phyloP scores from a whole-genome alignment of 75 land plant genomes.

The Pinus taeda region DNA sequence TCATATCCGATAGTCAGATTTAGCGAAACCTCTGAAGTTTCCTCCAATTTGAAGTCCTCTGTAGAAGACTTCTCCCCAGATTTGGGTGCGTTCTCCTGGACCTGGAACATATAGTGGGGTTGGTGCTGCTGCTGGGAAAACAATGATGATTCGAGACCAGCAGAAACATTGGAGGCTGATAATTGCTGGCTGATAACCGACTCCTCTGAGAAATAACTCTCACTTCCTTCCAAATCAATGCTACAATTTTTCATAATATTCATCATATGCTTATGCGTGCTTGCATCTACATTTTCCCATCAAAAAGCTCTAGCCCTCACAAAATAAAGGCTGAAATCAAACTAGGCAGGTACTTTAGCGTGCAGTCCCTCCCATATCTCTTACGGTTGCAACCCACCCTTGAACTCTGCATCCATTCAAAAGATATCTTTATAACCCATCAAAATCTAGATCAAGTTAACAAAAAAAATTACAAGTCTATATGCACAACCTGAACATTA shows the following conservation, averaged over 20 bases:
- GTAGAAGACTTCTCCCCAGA: neutral
- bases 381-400: conserved; percentile 12
- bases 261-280: conserved; percentile 2
- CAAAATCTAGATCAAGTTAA: neutral
- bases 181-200: conserved; percentile 12
- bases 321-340: neutral
- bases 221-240: conserved; percentile 15
- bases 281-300: neutral
- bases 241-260: conserved; percentile 6
- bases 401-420: conserved; percentile 4
- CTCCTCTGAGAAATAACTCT: conserved; percentile 6
- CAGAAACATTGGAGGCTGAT: neutral
- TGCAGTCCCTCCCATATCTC: conserved; percentile 10
- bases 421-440: neutral
- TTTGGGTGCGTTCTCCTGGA: conserved; percentile 1
- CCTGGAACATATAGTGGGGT: neutral
- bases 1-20: conserved; percentile 7
- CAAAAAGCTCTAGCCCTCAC: neutral
- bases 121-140: neutral
- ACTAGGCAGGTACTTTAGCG: neutral
- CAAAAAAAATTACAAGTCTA: neutral
- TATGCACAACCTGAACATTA: neutral
- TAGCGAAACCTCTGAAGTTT: conserved; percentile 5
- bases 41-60: neutral
- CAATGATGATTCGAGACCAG: neutral